phyloP scores from a whole-genome alignment of 208 protist genomes.

The Acanthamoeba triangularis region DNA sequence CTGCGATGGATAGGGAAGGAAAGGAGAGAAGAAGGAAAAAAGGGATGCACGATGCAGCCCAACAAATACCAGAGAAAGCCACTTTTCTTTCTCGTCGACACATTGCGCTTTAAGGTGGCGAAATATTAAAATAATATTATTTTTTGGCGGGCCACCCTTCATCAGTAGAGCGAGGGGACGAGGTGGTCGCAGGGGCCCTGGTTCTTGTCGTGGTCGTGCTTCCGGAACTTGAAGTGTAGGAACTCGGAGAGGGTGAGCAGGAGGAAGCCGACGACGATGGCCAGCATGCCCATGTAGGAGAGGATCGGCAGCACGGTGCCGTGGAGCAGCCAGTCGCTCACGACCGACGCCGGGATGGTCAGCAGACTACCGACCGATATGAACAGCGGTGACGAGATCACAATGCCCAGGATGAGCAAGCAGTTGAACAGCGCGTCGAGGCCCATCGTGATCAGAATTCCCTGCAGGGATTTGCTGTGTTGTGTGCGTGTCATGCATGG shows the following conservation, averaged over 20 bases:
- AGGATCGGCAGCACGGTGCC: constrained; percentile 1
- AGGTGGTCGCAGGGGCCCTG: not conserved
- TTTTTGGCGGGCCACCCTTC: not conserved
- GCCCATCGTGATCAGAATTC: constrained; percentile 24
- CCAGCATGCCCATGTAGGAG: constrained; percentile 42
- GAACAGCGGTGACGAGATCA: constrained; percentile 48
- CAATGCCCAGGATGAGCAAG: constrained; percentile 55
- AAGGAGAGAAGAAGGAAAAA: constrained; percentile 59
- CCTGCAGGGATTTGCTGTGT: constrained; percentile 1
- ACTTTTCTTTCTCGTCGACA: constrained; percentile 27
- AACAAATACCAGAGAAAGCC: not conserved
- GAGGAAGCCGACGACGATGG: constrained; percentile 3
- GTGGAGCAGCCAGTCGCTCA: constrained; percentile 27
- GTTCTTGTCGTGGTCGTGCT: not conserved
- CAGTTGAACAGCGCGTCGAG: constrained; percentile 29
- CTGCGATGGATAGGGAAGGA: constrained; percentile 54
- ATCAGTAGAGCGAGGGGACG: not conserved
- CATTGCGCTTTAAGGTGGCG: not conserved
- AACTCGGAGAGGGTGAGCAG: constrained; percentile 15
- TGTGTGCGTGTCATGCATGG: not conserved
- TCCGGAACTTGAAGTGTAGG: not conserved
- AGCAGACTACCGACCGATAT: constrained; percentile 49
- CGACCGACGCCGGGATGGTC: constrained; percentile 41
- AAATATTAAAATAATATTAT: not conserved
- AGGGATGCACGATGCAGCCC: not conserved